phyloP scores from a whole-genome alignment of 2,329 filamentous ascomycete species.

The Penicillium sp. region DNA sequence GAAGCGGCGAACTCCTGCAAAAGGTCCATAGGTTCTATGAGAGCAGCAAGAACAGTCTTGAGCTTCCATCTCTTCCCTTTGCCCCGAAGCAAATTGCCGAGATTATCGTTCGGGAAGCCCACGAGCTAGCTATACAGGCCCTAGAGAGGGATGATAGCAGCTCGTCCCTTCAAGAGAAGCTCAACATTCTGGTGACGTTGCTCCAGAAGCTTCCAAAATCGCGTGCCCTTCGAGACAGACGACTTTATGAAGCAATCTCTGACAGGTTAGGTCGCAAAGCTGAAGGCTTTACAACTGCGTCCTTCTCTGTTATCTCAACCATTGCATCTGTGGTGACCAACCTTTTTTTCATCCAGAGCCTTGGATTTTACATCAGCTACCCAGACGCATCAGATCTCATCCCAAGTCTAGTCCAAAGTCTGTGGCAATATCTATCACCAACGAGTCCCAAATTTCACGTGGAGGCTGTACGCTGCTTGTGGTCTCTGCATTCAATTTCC shows the following conservation, averaged over 20 bases:
- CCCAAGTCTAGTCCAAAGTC: constrained; percentile 66
- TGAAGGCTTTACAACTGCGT: constrained; percentile 31
- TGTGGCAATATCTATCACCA: constrained; percentile 83
- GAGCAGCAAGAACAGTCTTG: constrained; percentile 69
- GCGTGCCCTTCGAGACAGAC: constrained; percentile 35
- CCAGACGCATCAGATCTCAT: constrained; percentile 63
- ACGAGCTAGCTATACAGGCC: constrained; percentile 38
- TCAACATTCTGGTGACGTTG: constrained; percentile 60
- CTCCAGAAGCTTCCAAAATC: constrained; percentile 45
- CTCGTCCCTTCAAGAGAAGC: constrained; percentile 58
- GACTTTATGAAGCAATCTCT: constrained; percentile 40
- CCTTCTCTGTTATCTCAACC: constrained; percentile 40
- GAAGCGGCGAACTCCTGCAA: constrained; percentile 54
- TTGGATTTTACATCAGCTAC: constrained; percentile 42
- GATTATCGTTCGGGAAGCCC: constrained; percentile 64
- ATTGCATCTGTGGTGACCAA: constrained; percentile 53
- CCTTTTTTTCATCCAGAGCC: constrained; percentile 39
- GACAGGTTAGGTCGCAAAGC: constrained; percentile 26
- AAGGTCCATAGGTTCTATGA: constrained; percentile 69
- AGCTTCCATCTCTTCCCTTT: constrained; percentile 64
- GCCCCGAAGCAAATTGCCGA: constrained; percentile 58
- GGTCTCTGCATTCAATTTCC: constrained; percentile 78
- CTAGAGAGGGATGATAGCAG: constrained; percentile 28
- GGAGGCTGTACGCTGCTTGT: constrained; percentile 82
- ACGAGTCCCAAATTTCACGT: constrained; percentile 89